phyloP scores from a whole-genome alignment of 2,329 filamentous ascomycete species.

The Elsinoe necatrix region DNA sequence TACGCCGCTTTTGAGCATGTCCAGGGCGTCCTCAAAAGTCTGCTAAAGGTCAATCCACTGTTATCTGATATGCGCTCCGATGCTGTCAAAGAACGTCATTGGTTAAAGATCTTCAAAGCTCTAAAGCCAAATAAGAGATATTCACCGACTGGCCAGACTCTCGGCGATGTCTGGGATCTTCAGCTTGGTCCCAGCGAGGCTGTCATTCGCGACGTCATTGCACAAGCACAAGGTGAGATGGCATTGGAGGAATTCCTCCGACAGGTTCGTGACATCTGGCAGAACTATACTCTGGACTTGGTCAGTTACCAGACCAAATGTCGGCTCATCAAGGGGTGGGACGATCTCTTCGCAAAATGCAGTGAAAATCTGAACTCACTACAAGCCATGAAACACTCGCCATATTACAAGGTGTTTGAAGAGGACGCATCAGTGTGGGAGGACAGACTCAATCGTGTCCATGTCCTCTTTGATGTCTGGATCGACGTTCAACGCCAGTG shows the following conservation, averaged over 20 bases:
- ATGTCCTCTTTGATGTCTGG: constrained; percentile 98
- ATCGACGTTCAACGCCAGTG: constrained; percentile 99
- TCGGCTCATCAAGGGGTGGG: constrained; percentile 92
- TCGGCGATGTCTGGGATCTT: constrained; percentile 98
- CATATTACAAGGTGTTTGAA: constrained; percentile 98
- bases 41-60: constrained; percentile 83
- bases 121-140: constrained; percentile 89
- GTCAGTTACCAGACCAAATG: constrained; percentile 98
- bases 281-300: constrained; percentile 86
- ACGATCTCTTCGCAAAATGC: constrained; percentile 96
- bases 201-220: constrained; percentile 85
- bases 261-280: constrained; percentile 93
- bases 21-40: constrained; percentile 76
- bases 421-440: constrained; percentile 96
- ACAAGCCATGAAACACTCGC: constrained; percentile 97
- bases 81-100: constrained; percentile 90
- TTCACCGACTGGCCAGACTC: constrained; percentile 84
- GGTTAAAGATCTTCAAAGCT: constrained; percentile 95
- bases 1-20: constrained; percentile 99
- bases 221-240: constrained; percentile 96
- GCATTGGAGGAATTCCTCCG: constrained; percentile 95
- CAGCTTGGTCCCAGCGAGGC: constrained; percentile 80
- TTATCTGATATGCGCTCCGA: constrained; percentile 91
- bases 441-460: constrained; percentile 93
- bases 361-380: constrained; percentile 96